These are phyloP conservation scores for Ramularia collo-cygni DNA, from an alignment of 2,329 filamentous ascomycete species.

Conservation along the genomic window DNA sequence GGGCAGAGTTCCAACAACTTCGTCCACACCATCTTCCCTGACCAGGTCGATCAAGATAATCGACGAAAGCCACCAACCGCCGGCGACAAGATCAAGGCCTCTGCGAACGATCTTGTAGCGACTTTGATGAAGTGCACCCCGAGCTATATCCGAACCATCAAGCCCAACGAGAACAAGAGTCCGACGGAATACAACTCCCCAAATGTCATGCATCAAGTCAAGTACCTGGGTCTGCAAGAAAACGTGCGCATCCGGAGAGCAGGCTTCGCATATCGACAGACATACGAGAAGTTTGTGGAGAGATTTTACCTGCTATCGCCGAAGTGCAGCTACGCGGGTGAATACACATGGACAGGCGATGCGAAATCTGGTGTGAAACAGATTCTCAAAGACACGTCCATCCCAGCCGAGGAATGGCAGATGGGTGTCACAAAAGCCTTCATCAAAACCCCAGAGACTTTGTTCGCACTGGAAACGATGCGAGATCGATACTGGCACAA, in stretches of 20 bases:
- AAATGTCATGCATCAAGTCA: conserved; percentile 96
- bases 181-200: conserved; percentile 83
- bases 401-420: conserved; percentile 91
- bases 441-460: conserved; percentile 93
- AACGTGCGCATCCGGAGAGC: conserved; percentile 96
- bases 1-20: conserved; percentile 78
- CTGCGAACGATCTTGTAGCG: conserved; percentile 88
- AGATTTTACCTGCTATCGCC: conserved; percentile 93
- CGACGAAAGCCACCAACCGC: conserved; percentile 88
- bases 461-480: conserved; percentile 97
- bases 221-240: conserved; percentile 97
- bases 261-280: conserved; percentile 93
- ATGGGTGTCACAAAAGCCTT: conserved; percentile 96
- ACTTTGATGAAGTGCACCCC: conserved; percentile 96
- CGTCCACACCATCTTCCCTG: conserved; percentile 79
- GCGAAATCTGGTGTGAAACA: conserved; percentile 81
- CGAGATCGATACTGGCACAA: conserved; percentile 98
- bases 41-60: conserved; percentile 93
- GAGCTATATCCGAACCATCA: conserved; percentile 97
- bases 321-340: conserved; percentile 90
- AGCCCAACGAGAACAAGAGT: conserved; percentile 98
- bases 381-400: conserved; percentile 93
- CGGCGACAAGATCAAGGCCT: conserved; percentile 90
- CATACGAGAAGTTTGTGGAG: conserved; percentile 96
- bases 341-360: conserved; percentile 92